A percentile compares a stretch with the other conserved stretches of the same genome.
These are phyloP conservation scores for Meyerozyma smithsonii DNA, from an alignment of 1,139 yeast genomes.

Conservation along the genomic window DNA sequence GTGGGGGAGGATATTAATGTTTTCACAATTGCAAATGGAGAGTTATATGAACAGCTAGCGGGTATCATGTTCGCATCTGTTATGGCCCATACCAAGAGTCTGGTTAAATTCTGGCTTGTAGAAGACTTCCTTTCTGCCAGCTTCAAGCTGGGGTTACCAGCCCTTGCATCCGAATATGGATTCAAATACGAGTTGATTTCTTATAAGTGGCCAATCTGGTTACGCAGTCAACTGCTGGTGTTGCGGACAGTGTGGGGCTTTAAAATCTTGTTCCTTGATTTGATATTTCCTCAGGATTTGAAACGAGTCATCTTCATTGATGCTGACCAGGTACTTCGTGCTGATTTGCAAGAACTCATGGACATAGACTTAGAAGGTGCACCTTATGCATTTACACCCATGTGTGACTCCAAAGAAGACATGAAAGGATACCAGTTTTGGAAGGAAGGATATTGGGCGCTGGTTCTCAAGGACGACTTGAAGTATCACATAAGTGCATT, in stretches of 20 bases:
- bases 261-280: constrained; percentile 81
- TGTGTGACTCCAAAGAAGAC: constrained; percentile 78
- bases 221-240: constrained; percentile 69
- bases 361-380: constrained; percentile 68
- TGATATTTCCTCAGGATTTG: constrained; percentile 73
- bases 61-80: constrained; percentile 80
- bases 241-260: constrained; percentile 86
- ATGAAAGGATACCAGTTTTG: constrained; percentile 89
- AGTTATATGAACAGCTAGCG: constrained; percentile 65
- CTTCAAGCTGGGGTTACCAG: constrained; percentile 57
- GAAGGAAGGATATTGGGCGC: constrained; percentile 90
- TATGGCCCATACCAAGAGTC: constrained; percentile 51
- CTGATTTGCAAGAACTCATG: constrained; percentile 66
- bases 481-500: constrained; percentile 84
- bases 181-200: constrained; percentile 70
- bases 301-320: constrained; percentile 79
- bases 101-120: constrained; percentile 82
- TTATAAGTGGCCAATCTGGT: constrained; percentile 92
- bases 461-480: constrained; percentile 50
- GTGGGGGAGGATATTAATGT: constrained; percentile 66
- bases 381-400: constrained; percentile 81
- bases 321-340: constrained; percentile 74
- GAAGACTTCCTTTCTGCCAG: constrained; percentile 74
- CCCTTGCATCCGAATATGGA: constrained; percentile 51
- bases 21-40: constrained; percentile 80